phyloP scores from a whole-genome alignment of 2,329 filamentous ascomycete species.

The Penicillium sp. region DNA sequence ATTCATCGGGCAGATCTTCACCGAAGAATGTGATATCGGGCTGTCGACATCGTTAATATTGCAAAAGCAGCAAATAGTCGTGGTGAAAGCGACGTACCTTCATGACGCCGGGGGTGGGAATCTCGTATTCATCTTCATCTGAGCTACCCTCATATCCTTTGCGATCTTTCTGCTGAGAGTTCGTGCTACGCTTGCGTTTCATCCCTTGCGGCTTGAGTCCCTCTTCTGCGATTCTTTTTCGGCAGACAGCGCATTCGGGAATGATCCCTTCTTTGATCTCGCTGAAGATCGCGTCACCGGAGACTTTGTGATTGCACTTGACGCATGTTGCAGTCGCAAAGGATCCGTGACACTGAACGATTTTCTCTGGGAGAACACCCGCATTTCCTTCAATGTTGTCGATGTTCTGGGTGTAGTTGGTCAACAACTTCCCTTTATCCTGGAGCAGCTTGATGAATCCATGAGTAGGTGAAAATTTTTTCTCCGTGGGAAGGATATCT shows the following conservation, averaged over 20 bases:
- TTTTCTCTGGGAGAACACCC: conserved; percentile 74
- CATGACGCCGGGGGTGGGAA: conserved; percentile 75
- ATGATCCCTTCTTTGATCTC: conserved; percentile 75
- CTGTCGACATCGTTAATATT: conserved; percentile 32
- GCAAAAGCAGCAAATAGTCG: neutral
- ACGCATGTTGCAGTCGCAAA: conserved; percentile 91
- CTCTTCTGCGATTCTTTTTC: conserved; percentile 49
- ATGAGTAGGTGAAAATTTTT: conserved; percentile 86
- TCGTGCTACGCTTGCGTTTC: conserved; percentile 55
- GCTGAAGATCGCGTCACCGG: conserved; percentile 73
- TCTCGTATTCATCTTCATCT: conserved; percentile 61
- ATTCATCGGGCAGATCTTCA: conserved; percentile 80
- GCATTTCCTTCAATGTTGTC: conserved; percentile 91
- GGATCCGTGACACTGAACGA: conserved; percentile 94
- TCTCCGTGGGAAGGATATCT: conserved; percentile 79
- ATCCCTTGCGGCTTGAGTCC: conserved; percentile 46
- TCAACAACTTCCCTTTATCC: conserved; percentile 82
- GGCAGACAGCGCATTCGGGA: conserved; percentile 73
- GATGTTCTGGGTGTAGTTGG: conserved; percentile 98
- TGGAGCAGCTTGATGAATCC: conserved; percentile 89
- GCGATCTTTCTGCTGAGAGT: conserved; percentile 50
- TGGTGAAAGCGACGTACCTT: conserved; percentile 46
- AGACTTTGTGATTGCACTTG: conserved; percentile 71
- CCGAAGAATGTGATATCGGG: conserved; percentile 99
- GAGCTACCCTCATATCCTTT: conserved; percentile 56